phyloP scores from a whole-genome alignment of 768 basidiomycete genomes.

The Pisolithus microcarpus region DNA sequence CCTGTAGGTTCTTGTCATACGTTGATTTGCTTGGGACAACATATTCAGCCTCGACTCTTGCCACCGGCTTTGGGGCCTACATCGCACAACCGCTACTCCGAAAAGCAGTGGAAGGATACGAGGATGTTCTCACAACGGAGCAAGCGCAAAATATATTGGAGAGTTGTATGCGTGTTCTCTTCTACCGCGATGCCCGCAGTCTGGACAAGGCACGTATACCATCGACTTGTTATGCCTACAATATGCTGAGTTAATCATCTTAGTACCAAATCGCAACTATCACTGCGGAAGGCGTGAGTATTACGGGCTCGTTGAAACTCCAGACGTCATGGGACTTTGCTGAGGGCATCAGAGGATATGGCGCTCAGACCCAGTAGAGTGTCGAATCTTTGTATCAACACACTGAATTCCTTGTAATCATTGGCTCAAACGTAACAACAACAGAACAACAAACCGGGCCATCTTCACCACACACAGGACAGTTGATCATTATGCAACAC shows the following conservation, averaged over 20 bases:
- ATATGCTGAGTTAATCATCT: not conserved
- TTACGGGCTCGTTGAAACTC: slow-evolving; percentile 70
- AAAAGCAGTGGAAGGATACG: slow-evolving; percentile 79
- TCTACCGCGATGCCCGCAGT: slow-evolving; percentile 93
- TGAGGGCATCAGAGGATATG: slow-evolving; percentile 87
- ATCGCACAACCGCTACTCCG: slow-evolving; percentile 91
- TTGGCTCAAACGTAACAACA: not conserved
- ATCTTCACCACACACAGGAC: not conserved
- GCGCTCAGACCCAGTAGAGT: slow-evolving; percentile 81
- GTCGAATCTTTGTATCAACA: slow-evolving; percentile 1
- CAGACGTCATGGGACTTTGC: slow-evolving; percentile 89
- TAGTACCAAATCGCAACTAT: slow-evolving; percentile 96
- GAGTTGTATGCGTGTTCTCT: slow-evolving; percentile 87
- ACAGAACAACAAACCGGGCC: not conserved
- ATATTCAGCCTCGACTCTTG: slow-evolving; percentile 86
- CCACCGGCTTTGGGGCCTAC: slow-evolving; percentile 90
- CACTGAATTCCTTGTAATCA: not conserved
- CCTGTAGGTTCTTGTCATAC: slow-evolving; percentile 76
- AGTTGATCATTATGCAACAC: not conserved
- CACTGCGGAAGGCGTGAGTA: slow-evolving; percentile 64
- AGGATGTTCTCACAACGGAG: slow-evolving; percentile 67
- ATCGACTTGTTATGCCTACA: not conserved
- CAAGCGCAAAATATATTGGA: slow-evolving; percentile 75
- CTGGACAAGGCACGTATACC: slow-evolving; percentile 73
- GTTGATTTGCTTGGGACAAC: slow-evolving; percentile 97